Conservation (phyloP, 768 basidiomycete genomes). For the Rickenella mellea region DNA sequence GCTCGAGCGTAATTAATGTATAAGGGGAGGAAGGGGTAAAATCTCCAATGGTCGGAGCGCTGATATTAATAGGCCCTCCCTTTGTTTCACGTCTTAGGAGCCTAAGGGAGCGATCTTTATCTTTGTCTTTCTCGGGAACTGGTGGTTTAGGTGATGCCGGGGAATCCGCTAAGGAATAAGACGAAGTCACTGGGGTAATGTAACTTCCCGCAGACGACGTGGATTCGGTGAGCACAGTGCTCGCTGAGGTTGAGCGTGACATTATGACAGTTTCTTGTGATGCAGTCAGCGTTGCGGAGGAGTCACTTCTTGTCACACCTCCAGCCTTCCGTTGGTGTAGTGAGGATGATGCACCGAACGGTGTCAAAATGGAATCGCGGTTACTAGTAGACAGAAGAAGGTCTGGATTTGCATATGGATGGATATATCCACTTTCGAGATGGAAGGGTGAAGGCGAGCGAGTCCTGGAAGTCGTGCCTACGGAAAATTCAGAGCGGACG, state of each 20-base stretch:
- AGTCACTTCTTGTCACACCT: slow-evolving; percentile 39
- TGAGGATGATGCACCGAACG: too few relatives aligned
- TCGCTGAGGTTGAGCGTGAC: too few relatives aligned
- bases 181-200: too few relatives aligned
- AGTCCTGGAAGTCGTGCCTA: slow-evolving; percentile 4
- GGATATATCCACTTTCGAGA: slow-evolving; percentile 30
- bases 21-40: slow-evolving; percentile 38
- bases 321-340: too few relatives aligned
- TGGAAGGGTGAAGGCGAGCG: slow-evolving; percentile 15
- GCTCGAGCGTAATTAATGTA: slow-evolving; percentile 65
- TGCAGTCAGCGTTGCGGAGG: slow-evolving; percentile 42
- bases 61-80: not conserved
- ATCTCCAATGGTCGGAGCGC: slow-evolving; percentile 17
- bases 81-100: not conserved
- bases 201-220: too few relatives aligned
- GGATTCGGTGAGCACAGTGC: too few relatives aligned
- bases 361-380: too few relatives aligned
- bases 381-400: slow-evolving; percentile 34
- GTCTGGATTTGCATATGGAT: slow-evolving; percentile 80
- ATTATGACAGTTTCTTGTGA: too few relatives aligned
- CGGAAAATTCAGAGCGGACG: slow-evolving; percentile 3
- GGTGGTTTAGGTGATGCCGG: too few relatives aligned
- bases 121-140: too few relatives aligned
- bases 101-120: too few relatives aligned
- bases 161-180: too few relatives aligned